These are phyloP conservation scores for Aspergillus saccharolyticus DNA, from an alignment of 495 filamentous ascomycete genomes.

Conservation along the genomic window DNA sequence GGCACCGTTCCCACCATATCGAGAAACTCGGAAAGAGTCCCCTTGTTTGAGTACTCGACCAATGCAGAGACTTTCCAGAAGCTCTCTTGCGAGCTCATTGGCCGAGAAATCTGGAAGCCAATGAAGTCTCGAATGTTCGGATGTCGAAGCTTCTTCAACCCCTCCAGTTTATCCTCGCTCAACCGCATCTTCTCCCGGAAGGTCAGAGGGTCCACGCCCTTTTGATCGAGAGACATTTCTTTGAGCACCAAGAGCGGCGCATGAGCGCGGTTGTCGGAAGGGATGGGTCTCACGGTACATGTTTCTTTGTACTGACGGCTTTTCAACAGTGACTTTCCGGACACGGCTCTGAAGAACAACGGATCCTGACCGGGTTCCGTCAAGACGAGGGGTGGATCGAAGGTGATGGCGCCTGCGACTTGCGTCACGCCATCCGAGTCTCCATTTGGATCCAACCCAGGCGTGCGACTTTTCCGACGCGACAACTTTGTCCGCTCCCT, in stretches of 20 bases:
- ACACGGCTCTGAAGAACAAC: conserved; percentile 58
- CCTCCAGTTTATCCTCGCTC: conserved; percentile 70
- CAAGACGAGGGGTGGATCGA: conserved; percentile 65
- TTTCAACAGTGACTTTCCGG: conserved; percentile 55
- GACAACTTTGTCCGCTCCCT: conserved; percentile 41
- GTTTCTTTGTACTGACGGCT: conserved; percentile 53
- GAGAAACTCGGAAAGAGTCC: conserved; percentile 75
- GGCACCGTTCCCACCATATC: conserved; percentile 70
- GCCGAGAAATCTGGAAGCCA: conserved; percentile 68
- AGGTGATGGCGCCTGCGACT: conserved; percentile 49
- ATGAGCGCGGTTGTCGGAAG: conserved; percentile 42
- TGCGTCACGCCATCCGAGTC: conserved; percentile 34
- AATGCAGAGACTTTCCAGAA: conserved; percentile 78
- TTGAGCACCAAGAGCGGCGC: conserved; percentile 67
- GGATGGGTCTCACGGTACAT: conserved; percentile 63
- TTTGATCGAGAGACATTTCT: conserved; percentile 37
- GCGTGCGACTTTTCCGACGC: conserved; percentile 37
- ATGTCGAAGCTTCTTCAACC: conserved; percentile 67
- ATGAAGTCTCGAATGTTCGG: conserved; percentile 72
- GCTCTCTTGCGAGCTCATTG: conserved; percentile 26
- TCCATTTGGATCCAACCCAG: conserved; percentile 29
- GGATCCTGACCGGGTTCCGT: conserved; percentile 52
- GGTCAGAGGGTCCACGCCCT: conserved; percentile 35
- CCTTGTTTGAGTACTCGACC: conserved; percentile 72
- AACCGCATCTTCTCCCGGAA: conserved; percentile 54